A percentile compares a stretch with the other conserved stretches of the same genome.
These are phyloP conservation scores for Colletotrichum sp. DNA, from an alignment of 2,329 filamentous ascomycete species.

Conservation along the genomic window DNA sequence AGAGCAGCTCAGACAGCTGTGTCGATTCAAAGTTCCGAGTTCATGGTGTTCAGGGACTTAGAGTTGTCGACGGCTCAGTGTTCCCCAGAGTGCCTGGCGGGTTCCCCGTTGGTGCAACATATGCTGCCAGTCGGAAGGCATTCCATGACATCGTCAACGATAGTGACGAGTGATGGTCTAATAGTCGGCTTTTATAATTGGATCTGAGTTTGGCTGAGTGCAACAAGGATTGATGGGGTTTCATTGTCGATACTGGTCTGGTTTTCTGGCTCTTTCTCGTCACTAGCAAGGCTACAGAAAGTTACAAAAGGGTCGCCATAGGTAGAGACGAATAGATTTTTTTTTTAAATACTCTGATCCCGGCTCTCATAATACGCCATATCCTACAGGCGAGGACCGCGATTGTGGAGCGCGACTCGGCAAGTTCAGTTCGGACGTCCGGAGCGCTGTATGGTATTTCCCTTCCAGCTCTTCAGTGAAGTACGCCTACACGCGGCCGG, in stretches of 20 bases:
- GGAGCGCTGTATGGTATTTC: neutral
- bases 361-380: neutral
- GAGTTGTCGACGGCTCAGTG: slow-evolving; percentile 62
- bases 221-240: neutral
- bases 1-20: slow-evolving; percentile 50
- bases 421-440: neutral
- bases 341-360: too few relatives aligned
- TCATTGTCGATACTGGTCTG: neutral
- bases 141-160: neutral
- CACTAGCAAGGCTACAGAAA: neutral
- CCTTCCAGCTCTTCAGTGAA: neutral
- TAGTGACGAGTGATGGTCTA: neutral
- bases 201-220: neutral
- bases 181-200: neutral
- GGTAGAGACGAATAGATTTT: neutral
- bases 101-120: neutral
- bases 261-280: neutral
- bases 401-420: neutral
- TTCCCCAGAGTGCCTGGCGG: slow-evolving; percentile 42
- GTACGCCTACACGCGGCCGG: neutral
- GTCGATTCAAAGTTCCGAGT: slow-evolving; percentile 61
- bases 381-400: neutral
- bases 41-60: slow-evolving; percentile 52
- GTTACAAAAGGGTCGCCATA: neutral
- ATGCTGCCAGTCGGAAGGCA: neutral